A percentile compares a stretch with the other conserved stretches of the same genome.
phyloP scores from a whole-genome alignment of 371 early-diverging fungal genomes.

The Funneliformis caledonium region DNA sequence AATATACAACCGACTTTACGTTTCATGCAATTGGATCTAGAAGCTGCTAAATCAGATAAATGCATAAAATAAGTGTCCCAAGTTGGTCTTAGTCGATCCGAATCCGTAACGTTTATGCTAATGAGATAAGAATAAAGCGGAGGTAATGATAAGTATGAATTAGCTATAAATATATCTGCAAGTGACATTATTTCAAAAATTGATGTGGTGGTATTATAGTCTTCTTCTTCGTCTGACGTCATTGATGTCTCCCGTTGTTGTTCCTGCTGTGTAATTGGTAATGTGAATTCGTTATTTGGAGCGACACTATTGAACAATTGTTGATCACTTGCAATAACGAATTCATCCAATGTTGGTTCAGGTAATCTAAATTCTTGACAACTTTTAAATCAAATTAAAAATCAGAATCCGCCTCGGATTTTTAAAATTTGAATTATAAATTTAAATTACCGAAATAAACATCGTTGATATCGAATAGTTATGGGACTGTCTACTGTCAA shows the following conservation, averaged over 20 bases:
- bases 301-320: constrained; percentile 46
- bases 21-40: constrained; percentile 95
- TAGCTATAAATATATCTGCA: constrained; percentile 69
- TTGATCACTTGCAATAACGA: constrained; percentile 53
- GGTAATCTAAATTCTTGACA: constrained; percentile 31
- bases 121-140: constrained; percentile 53
- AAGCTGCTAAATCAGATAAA: constrained; percentile 87
- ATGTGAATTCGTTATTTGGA: constrained; percentile 22
- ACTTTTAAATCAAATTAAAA: background rate
- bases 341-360: constrained; percentile 52
- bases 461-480: constrained; percentile 67
- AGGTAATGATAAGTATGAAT: constrained; percentile 50
- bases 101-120: constrained; percentile 62
- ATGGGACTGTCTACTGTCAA: constrained; percentile 85
- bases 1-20: constrained; percentile 96
- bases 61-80: constrained; percentile 99
- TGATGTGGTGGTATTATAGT: constrained; percentile 50
- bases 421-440: background rate
- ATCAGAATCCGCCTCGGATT: background rate
- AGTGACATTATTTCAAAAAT: constrained; percentile 54
- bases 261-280: constrained; percentile 21
- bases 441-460: constrained; percentile 46
- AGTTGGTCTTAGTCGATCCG: constrained; percentile 79
- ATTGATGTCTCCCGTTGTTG: constrained; percentile 46
- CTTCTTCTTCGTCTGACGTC: constrained; percentile 55